These are phyloP conservation scores for Inonotus obliquus DNA, from an alignment of 1,284 basidiomycete species.

Conservation along the genomic window DNA sequence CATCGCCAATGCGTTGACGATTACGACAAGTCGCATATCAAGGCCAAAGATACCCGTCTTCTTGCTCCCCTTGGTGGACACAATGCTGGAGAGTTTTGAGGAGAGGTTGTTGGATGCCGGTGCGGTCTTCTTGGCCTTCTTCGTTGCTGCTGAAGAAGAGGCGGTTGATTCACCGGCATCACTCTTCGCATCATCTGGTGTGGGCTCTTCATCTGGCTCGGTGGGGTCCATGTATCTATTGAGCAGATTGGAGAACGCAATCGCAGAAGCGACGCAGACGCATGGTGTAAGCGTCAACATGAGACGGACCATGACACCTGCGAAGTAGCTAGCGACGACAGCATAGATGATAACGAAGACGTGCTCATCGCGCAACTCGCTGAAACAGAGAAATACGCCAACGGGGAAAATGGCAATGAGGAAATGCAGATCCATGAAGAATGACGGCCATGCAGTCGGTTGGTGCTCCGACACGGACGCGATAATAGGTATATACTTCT, in stretches of 20 bases:
- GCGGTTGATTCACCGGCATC: slow-evolving; percentile 27
- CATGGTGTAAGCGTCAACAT: slow-evolving; percentile 93
- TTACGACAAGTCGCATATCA: slow-evolving; percentile 77
- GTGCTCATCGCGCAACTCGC: slow-evolving; percentile 92
- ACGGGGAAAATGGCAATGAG: slow-evolving; percentile 98
- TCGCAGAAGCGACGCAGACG: slow-evolving; percentile 88
- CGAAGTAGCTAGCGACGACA: slow-evolving; percentile 95
- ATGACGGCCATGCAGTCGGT: slow-evolving; percentile 98
- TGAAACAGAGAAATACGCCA: slow-evolving; percentile 93
- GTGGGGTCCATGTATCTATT: slow-evolving; percentile 83
- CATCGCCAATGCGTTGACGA: slow-evolving; percentile 76
- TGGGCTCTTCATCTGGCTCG: slow-evolving; percentile 47
- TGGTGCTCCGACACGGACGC: slow-evolving; percentile 99
- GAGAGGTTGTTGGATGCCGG: slow-evolving; percentile 27
- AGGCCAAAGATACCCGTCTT: slow-evolving; percentile 73
- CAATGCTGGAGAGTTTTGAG: slow-evolving; percentile 36
- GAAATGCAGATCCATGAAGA: slow-evolving; percentile 99
- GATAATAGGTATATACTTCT: slow-evolving; percentile 98
- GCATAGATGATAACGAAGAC: slow-evolving; percentile 99
- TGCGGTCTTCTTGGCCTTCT: slow-evolving; percentile 59
- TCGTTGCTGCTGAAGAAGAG: slow-evolving; percentile 33
- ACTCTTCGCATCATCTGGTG: slow-evolving; percentile 30
- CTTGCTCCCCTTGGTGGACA: slow-evolving; percentile 26
- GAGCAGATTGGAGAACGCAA: slow-evolving; percentile 85
- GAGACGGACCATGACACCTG: slow-evolving; percentile 97